Evolutionary conservation across 768 basidiomycete species (phyloP).

Genomic region (Boletus pseudopeckii): DNA sequence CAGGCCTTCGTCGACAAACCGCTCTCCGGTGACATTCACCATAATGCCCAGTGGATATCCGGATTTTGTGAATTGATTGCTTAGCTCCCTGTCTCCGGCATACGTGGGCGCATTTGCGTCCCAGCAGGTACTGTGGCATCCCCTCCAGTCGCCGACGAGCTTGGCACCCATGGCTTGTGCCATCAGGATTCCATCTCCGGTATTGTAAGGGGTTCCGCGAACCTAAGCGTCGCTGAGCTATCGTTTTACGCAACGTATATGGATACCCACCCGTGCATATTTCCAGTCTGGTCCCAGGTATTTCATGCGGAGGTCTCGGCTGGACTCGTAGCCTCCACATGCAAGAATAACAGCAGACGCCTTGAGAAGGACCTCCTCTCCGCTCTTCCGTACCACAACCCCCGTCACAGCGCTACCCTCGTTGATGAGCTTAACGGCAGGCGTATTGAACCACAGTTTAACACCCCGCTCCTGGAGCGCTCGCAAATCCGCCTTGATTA

Average conservation of each 20-base stretch:
- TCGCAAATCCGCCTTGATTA: constrained; percentile 53
- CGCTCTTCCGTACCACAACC: constrained; percentile 41
- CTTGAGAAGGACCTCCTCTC: constrained; percentile 34
- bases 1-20: constrained; percentile 71
- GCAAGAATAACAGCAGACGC: constrained; percentile 55
- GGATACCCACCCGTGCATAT: constrained; percentile 46
- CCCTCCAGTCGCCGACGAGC: constrained; percentile 60
- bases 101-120: constrained; percentile 56
- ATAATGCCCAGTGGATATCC: constrained; percentile 71
- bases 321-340: constrained; percentile 67
- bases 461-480: constrained; percentile 50
- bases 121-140: constrained; percentile 75
- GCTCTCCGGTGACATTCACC: constrained; percentile 53
- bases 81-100: constrained; percentile 52
- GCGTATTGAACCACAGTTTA: constrained; percentile 54
- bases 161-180: constrained; percentile 50
- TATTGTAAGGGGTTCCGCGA: constrained; percentile 68
- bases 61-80: constrained; percentile 72
- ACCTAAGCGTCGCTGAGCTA: constrained; percentile 38
- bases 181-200: constrained; percentile 60
- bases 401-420: constrained; percentile 43
- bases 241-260: neutral
- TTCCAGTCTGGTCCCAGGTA: constrained; percentile 60
- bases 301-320: constrained; percentile 44
- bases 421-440: constrained; percentile 36